phyloP scores from a whole-genome alignment of 768 basidiomycete species.

The Phlegmacium glaucopus region DNA sequence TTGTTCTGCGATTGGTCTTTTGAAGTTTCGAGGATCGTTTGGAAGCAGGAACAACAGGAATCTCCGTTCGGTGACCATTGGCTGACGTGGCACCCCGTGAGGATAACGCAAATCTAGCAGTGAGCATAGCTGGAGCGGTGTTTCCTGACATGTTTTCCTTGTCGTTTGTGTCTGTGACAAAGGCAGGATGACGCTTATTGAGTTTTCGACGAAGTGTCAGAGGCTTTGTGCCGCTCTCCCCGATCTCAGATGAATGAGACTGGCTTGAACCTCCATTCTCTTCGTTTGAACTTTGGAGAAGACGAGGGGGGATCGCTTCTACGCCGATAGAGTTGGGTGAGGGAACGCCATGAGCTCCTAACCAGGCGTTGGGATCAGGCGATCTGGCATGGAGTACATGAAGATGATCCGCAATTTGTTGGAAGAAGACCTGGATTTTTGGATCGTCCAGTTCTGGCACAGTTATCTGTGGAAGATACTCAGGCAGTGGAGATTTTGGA shows the following conservation, averaged over 20 bases:
- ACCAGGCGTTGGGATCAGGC: slow-evolving; percentile 12
- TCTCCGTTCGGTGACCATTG: slow-evolving; percentile 4
- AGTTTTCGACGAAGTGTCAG: slow-evolving; percentile 41
- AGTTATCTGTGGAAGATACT: slow-evolving; percentile 42
- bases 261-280: slow-evolving; percentile 4
- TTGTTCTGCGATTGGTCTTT: slow-evolving; percentile 15
- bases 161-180: slow-evolving; percentile 27
- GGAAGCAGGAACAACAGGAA: slow-evolving; percentile 3
- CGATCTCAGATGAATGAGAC: slow-evolving; percentile 4
- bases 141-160: slow-evolving; percentile 53
- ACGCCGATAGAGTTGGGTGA: too few species aligned
- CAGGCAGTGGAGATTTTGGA: slow-evolving; percentile 8
- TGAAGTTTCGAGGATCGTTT: slow-evolving; percentile 35
- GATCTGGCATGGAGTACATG: slow-evolving; percentile 60
- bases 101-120: too few species aligned
- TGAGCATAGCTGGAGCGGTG: slow-evolving; percentile 5
- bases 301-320: too few species aligned
- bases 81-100: not conserved
- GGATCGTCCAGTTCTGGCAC: slow-evolving; percentile 73
- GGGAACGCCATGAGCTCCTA: not conserved
- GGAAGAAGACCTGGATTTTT: slow-evolving; percentile 79
- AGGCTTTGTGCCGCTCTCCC: slow-evolving; percentile 35
- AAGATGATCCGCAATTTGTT: slow-evolving; percentile 80
- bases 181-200: slow-evolving; percentile 19
- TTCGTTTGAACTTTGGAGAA: not conserved